A percentile compares a stretch with the other conserved stretches of the same genome.
Evolutionary conservation across 768 basidiomycete genomes (phyloP).

Genomic region (Tephrocybe rancida): DNA sequence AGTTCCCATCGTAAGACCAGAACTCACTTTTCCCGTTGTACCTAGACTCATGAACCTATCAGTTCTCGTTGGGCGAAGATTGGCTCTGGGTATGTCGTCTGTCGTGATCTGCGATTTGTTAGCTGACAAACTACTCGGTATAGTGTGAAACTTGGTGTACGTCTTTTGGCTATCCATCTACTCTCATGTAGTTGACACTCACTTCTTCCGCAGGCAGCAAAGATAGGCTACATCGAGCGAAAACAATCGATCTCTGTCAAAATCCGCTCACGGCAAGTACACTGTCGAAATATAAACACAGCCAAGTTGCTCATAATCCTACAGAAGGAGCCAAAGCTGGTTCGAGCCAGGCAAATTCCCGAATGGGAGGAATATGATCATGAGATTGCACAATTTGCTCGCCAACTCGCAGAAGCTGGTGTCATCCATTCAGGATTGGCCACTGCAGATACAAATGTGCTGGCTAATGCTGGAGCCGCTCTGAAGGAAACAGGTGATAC

Average conservation of each 20-base stretch:
- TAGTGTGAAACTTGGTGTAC: constrained; percentile 99
- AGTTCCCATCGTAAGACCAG: constrained; percentile 82
- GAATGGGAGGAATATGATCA: constrained; percentile 96
- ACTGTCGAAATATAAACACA: neutral
- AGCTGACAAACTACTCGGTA: no score
- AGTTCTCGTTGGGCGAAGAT: constrained; percentile 89
- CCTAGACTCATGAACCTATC: constrained; percentile 1
- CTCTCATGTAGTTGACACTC: neutral
- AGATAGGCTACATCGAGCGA: constrained; percentile 77
- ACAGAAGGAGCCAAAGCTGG: constrained; percentile 96
- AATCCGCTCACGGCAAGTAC: constrained; percentile 86
- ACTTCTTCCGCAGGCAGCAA: constrained; percentile 61
- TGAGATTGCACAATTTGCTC: constrained; percentile 86
- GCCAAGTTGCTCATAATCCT: neutral
- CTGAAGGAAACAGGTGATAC: neutral
- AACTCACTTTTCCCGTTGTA: neutral
- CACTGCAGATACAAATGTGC: constrained; percentile 67
- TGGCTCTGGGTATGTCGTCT: constrained; percentile 86
- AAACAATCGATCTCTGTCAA: constrained; percentile 95
- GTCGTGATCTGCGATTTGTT: no score
- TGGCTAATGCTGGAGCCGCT: constrained; percentile 48
- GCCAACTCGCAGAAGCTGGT: constrained; percentile 69
- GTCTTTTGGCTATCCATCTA: constrained; percentile 18
- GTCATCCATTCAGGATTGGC: constrained; percentile 68
- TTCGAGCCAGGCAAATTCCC: constrained; percentile 91